Evolutionary conservation across 768 basidiomycete species (phyloP).

Genomic region (Baorangia bicolor): DNA sequence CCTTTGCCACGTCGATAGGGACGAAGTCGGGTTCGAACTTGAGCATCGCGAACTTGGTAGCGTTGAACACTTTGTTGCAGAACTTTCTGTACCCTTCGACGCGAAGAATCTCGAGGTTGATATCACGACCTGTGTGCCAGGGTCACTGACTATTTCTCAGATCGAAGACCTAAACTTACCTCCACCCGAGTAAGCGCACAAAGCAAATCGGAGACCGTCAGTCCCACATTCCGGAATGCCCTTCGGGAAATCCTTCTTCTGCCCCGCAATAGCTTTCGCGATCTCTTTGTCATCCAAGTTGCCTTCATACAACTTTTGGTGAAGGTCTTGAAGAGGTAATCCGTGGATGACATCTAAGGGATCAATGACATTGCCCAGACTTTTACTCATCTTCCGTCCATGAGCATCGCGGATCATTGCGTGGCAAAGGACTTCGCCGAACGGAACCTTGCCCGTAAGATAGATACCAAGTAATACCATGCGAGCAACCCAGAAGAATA

Average conservation of each 20-base stretch:
- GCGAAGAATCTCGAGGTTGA: conserved; percentile 92
- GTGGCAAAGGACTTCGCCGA: conserved; percentile 94
- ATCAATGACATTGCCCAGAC: conserved; percentile 96
- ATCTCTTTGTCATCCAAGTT: conserved; percentile 95
- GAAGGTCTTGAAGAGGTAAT: conserved; percentile 71
- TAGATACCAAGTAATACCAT: conserved; percentile 94
- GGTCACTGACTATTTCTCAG: not conserved
- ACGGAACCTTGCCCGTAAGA: conserved; percentile 89
- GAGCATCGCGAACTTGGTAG: conserved; percentile 99
- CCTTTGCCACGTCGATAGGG: conserved; percentile 69
- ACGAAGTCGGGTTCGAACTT: conserved; percentile 86
- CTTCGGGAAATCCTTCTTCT: conserved; percentile 99
- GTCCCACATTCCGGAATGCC: conserved; percentile 99
- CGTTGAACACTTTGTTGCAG: conserved; percentile 99
- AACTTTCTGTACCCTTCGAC: conserved; percentile 99
- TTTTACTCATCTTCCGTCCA: conserved; percentile 99
- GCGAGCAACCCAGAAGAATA: conserved; percentile 99
- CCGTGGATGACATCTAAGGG: conserved; percentile 95
- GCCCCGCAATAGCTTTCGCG: conserved; percentile 83
- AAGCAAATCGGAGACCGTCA: conserved; percentile 91
- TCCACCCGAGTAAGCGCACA: conserved; percentile 91
- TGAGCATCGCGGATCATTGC: conserved; percentile 99
- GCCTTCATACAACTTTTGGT: conserved; percentile 83
- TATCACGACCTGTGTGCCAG: conserved; percentile 75
- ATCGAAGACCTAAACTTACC: conserved; percentile 42